Conservation (phyloP, 1,284 basidiomycete species). For the Ceratobasidium sp. region DNA sequence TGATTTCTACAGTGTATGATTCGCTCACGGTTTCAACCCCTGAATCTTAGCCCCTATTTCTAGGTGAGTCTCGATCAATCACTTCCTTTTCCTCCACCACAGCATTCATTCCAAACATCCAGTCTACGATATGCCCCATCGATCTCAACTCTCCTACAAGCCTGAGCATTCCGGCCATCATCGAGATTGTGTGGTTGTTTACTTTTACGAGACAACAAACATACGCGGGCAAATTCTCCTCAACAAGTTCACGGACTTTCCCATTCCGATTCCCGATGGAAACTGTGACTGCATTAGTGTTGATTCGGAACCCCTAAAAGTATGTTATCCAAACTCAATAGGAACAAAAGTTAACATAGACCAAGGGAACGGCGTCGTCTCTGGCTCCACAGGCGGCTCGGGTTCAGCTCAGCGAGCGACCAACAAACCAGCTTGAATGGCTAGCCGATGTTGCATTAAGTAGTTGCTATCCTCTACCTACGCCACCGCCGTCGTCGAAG, state of each 20-base stretch:
- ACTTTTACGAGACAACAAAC: slow-evolving; percentile 14
- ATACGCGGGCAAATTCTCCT: neutral
- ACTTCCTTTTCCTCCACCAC: neutral
- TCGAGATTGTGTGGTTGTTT: neutral
- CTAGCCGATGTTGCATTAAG: neutral
- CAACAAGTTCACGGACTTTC: neutral
- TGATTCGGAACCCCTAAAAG: neutral
- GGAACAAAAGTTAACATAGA: neutral
- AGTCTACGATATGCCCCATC: neutral
- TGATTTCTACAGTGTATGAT: too few relatives aligned
- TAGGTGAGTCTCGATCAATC: neutral
- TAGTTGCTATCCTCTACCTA: neutral
- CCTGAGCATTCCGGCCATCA: neutral
- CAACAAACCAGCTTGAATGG: neutral
- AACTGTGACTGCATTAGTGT: neutral
- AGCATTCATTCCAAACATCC: neutral
- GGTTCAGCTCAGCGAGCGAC: slow-evolving; percentile 1
- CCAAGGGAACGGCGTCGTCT: neutral
- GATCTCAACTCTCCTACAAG: neutral
- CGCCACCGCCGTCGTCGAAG: neutral
- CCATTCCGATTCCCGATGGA: neutral
- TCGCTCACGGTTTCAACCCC: too few relatives aligned
- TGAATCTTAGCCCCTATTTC: neutral
- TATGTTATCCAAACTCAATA: neutral
- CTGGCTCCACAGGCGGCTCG: too few relatives aligned